Evolutionary conservation across 257 asterid species (phyloP), one percentile per base, ranked within the genome.

Genomic region (Nicotiana sylvestris): DNA sequence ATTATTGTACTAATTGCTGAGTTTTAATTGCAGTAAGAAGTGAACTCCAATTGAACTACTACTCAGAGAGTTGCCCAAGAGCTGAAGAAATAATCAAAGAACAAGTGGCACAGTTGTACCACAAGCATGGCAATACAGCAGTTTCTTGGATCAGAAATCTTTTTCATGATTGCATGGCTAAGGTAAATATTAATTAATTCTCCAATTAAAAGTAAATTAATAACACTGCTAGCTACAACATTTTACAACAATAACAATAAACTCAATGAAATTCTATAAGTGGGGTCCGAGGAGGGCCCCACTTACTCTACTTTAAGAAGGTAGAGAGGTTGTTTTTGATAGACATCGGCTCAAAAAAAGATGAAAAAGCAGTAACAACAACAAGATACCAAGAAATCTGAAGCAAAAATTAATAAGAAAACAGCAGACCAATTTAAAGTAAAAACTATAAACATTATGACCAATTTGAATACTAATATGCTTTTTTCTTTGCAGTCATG

Each of bases 91-190:
- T 95, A n/a, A 55, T 93, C 46, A 92, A 89, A 82, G 92, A 89
- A 55, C 91, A 95, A 89, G 96, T 95, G 35, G 81, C 81, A 66
- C 55, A 43, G 2, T 74, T 95, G 2, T 91, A 92, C 74, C 32
- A 91, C 29, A 82, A 87, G 83, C 94, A 92, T 32, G 91, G 91
- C 0, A 92, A 91, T 21, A 95, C 97, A 0, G 98, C 97, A 0
- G 89, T 93, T 85, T 94, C 99, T 0, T 94, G 95, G 98, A 46
- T 95, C 66, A 85, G 99, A 86, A 93, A 89, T 82, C 89, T 95
- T 80, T 95, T 95, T 87, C 99, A 95, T 43, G 99, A 95, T 77
- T 95, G 99, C 85, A 78, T 81, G 25, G 96, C 93, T 76, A 86
- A 90, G 97, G 98, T 90, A 57, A 43, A 10, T 16, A 8, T 2